Percentiles rank a stretch among this genome's conserved stretches.
Conservation (phyloP, 2,329 filamentous ascomycete genomes). For the Calonectria multiphialidica region DNA sequence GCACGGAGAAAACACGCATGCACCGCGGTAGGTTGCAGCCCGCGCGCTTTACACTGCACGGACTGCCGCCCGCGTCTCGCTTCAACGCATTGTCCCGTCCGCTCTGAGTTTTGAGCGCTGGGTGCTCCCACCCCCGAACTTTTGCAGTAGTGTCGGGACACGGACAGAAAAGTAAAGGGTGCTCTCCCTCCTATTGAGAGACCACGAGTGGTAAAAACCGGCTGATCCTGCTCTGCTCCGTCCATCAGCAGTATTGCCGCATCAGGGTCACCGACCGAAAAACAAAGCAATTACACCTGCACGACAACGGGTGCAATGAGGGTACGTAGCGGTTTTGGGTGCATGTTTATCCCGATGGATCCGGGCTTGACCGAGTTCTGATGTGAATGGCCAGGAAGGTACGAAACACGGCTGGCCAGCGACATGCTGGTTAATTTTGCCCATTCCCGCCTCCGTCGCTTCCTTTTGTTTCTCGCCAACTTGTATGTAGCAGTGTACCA, state of each 20-base stretch:
- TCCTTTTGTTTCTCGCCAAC: neutral
- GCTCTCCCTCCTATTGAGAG: neutral
- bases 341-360: slow-evolving; percentile 6
- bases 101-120: slow-evolving; percentile 16
- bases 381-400: neutral
- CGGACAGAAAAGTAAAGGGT: neutral
- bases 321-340: neutral
- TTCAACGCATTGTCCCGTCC: slow-evolving; percentile 24
- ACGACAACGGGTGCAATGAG: slow-evolving; percentile 1
- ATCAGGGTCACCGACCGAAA: neutral
- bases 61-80: slow-evolving; percentile 27
- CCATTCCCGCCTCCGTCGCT: neutral
- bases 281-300: slow-evolving; percentile 16
- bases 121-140: slow-evolving; percentile 23
- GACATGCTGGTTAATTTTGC: slow-evolving; percentile 13
- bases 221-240: neutral
- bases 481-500: neutral
- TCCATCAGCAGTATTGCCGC: slow-evolving; percentile 1
- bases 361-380: slow-evolving; percentile 12
- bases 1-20: slow-evolving; percentile 12
- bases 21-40: slow-evolving; percentile 3
- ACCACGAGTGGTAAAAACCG: neutral
- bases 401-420: slow-evolving; percentile 7
- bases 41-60: slow-evolving; percentile 25
- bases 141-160: slow-evolving; percentile 19